Evolutionary conservation across 2,329 filamentous ascomycete genomes (phyloP), one percentile per base, ranked within the genome.

Genomic region (Stemphylium lycopersici): DNA sequence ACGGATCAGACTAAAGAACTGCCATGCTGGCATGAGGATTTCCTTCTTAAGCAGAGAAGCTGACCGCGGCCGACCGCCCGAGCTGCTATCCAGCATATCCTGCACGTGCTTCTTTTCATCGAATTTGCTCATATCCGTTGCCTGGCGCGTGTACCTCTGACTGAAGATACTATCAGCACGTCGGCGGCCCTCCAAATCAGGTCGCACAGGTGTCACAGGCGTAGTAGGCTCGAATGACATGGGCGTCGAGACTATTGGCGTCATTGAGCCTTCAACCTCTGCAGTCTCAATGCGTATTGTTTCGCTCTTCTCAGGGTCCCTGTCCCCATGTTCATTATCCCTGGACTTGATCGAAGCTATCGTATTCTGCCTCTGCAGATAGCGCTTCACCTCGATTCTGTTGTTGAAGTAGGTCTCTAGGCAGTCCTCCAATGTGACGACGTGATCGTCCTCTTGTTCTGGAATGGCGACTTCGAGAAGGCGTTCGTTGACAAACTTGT

Each of bases 331-430:
- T 13, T 72, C 68, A 3, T 58, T 54, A 13, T 70, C 66, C n/a
- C 29, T 49, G 0, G 71, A 71, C 15, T 75, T 75, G 10, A 81
- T 58, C n/a, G 82, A 83, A 26, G 78, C 78, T 13, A 83, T 65
- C 1, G 86, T 89, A 53, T 83, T 84, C 22, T 82, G 81, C 15
- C 87, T 80, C 63, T 87, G 83, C 34, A 90, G 71, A 66, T 93
- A 89, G 47, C 93, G 84, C 62, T 89, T 87, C 2, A 99, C 92
- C 67, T 97, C 92, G 48, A 99, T 91, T 51, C 87, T 84, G 52
- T 93, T 93, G 75, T 98, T 97, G 81, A 98, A 98, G 69, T 97
- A 98, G 48, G 89, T 87, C 72, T 97, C 93, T 15, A 99, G 78
- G 65, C 93, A 98, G 62, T 96, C 90, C 75, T 98, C 95, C 16